phyloP scores from a whole-genome alignment of 2,329 filamentous ascomycete species.

The Monascus ruber region DNA sequence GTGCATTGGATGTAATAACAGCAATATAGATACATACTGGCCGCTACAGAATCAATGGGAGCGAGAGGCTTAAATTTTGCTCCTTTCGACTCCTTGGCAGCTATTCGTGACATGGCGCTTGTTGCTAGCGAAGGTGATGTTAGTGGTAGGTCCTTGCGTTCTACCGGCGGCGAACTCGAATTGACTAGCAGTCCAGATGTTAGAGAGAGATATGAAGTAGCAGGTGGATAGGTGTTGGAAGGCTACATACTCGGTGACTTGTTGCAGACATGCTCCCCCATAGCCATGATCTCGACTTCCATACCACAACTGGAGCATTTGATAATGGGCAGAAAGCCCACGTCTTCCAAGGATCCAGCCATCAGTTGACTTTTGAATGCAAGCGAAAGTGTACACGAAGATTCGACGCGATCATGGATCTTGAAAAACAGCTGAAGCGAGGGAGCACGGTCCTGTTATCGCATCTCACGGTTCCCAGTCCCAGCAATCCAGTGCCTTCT shows the following conservation, averaged over 20 bases:
- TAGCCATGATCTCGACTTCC: constrained; percentile 70
- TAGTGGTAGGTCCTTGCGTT: background rate
- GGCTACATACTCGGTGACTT: constrained; percentile 28
- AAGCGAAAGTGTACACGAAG: no score
- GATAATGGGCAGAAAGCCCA: constrained; percentile 66
- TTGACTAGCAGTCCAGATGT: background rate
- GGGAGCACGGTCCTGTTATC: background rate
- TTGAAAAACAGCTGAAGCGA: background rate
- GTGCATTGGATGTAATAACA: background rate
- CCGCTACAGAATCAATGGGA: constrained; percentile 45
- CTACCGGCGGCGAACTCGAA: no score
- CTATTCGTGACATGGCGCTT: constrained; percentile 3
- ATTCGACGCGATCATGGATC: background rate
- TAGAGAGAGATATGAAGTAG: constrained; percentile 3
- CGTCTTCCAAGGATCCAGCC: constrained; percentile 42
- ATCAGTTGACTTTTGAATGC: constrained; percentile 13
- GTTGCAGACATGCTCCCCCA: constrained; percentile 74
- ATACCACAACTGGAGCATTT: constrained; percentile 74
- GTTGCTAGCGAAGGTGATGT: background rate
- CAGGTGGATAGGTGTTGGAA: constrained; percentile 1
- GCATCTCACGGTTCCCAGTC: background rate
- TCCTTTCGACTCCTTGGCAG: constrained; percentile 18
- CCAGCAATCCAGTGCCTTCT: no score
- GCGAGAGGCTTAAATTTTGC: constrained; percentile 39
- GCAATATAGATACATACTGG: constrained; percentile 40